Evolutionary conservation across 2,329 filamentous ascomycete genomes (phyloP).

Genomic region (Geosmithia morbida): DNA sequence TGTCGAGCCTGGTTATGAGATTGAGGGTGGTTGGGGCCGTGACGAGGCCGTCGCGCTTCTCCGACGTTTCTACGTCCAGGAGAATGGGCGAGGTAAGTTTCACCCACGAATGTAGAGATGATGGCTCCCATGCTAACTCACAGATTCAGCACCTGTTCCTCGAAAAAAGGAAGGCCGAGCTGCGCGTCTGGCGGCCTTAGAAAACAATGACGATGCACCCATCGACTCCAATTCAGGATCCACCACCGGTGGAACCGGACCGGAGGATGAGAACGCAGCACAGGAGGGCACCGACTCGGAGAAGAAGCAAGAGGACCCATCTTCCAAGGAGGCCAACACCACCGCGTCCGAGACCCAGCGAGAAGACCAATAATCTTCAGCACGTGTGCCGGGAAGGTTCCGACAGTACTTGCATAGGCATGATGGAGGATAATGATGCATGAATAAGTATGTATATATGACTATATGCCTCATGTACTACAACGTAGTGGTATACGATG

Average conservation of each 20-base stretch:
- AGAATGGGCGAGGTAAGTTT: conserved; percentile 73
- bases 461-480: no score
- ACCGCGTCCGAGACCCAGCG: background rate
- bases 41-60: conserved; percentile 89
- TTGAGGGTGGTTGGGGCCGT: conserved; percentile 74
- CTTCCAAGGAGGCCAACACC: background rate
- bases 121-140: conserved; percentile 5
- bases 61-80: conserved; percentile 91
- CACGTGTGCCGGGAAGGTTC: no score
- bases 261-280: background rate
- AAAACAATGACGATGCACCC: conserved; percentile 13
- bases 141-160: conserved; percentile 29
- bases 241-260: background rate
- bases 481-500: no score
- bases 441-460: no score
- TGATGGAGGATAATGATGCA: no score
- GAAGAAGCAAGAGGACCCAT: background rate
- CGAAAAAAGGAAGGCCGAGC: conserved; percentile 41
- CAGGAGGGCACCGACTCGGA: background rate
- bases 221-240: background rate
- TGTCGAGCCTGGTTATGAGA: conserved; percentile 66
- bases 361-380: no score
- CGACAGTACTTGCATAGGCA: no score
- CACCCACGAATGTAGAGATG: conserved; percentile 2
- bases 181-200: conserved; percentile 35